Conservation (phyloP, 257 asterid species). For the Solanum clarkiae region DNA sequence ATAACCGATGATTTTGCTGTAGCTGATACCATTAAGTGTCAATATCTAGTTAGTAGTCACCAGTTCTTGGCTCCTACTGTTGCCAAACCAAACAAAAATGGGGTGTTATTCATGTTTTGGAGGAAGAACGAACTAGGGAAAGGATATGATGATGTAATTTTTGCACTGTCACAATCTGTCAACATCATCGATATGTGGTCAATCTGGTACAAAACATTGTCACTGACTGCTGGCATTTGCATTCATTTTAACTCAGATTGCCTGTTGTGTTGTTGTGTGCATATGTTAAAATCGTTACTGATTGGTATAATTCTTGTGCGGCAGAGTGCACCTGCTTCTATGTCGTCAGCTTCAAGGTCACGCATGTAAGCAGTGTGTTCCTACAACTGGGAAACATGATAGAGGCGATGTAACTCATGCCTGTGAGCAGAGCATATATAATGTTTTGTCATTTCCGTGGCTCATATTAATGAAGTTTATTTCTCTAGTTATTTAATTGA, state of each 20-base stretch:
- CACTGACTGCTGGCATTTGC: not conserved
- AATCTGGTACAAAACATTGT: not conserved
- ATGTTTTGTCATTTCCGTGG: not conserved
- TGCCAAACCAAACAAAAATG: not conserved
- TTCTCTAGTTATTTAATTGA: not conserved
- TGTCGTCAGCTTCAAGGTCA: constrained; percentile 38
- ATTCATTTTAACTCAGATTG: not conserved
- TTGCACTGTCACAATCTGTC: not conserved
- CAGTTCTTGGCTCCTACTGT: not conserved
- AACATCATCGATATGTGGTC: not conserved
- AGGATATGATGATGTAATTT: not conserved
- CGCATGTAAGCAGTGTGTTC: constrained; percentile 32
- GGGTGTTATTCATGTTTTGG: not conserved
- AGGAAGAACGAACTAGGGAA: not conserved
- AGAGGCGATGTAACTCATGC: not conserved
- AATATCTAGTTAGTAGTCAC: not conserved
- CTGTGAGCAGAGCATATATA: not conserved
- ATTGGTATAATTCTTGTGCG: constrained; percentile 2
- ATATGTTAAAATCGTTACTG: not conserved
- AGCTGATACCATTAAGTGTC: not conserved
- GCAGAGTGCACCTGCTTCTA: constrained; percentile 10
- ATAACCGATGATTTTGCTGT: not conserved
- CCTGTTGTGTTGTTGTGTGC: not conserved
- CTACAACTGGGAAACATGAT: not conserved
- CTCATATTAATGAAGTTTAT: not conserved